Base-by-base conservation (phyloP, 75 land plant genomes). In the Adiantum capillusveneris region DNA sequence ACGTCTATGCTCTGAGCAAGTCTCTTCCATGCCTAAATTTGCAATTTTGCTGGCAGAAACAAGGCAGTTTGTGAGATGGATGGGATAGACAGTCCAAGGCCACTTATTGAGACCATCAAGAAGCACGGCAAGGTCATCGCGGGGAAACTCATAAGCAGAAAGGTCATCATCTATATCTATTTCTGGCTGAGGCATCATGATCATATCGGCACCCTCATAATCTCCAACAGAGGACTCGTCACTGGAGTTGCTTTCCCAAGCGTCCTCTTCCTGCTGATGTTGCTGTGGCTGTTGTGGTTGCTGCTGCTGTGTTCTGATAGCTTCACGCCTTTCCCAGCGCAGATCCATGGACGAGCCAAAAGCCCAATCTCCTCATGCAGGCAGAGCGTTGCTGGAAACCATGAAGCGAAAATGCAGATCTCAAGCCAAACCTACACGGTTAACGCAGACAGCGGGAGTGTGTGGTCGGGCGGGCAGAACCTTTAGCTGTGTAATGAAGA, bases 61-160 rank as follows among this genome's bases (percentile, higher is more conserved):
- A 17, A 69, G 54, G 58, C 69, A 64, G n/a, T 51, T 50, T 3
- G 28, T 69, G n/a, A 69, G 45, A 25, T 69, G 69, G 18, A 53
- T 19, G 27, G 72, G 72, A 42, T 65, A 69, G 16, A 69, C 72
- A 19, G 48, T 44, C 72, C 72, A 69, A 0, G 68, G 68, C 9
- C 22, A 65, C 58, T 65, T 69, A 24, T 64, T 51, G 19, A 69
- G 36, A 26, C 72, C 72, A 25, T 69, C 72, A 37, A 69, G 37
- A 17, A 69, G 26, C 0, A 31, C 12, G 19, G 12, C 25, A 2
- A 69, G 37, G 36, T 69, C 72, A 5, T 66, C 30, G 1, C 72
- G 65, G 18, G 72, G 72, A 29, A 69, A 69, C 29, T 69, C 67
- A n/a, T 24, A 54, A 0, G 39, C 51, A 25, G 37, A 49, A 22